Conservation (phyloP, 108 stramenopile genomes). For the Fistulifera pelliculosa region DNA sequence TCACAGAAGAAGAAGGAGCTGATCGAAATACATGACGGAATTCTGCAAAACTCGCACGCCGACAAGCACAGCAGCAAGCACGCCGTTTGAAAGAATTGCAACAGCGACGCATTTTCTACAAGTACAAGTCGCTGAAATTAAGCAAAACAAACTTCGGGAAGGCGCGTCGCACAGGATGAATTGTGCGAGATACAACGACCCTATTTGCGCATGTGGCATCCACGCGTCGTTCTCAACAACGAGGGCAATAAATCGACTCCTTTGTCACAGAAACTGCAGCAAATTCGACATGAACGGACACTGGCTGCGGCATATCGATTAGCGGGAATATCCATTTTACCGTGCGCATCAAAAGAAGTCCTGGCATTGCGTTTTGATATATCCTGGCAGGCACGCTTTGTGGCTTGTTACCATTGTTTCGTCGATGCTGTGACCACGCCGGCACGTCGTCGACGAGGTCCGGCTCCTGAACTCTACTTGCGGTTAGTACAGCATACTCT, state of each 20-base stretch:
- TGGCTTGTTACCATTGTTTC: slow-evolving; percentile 9
- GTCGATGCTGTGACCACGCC: slow-evolving; percentile 4
- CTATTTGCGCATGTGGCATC: too few relatives aligned
- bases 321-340: slow-evolving; percentile 7
- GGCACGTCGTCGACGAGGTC: background rate
- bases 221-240: too few relatives aligned
- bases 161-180: slow-evolving; percentile 36
- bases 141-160: slow-evolving; percentile 22
- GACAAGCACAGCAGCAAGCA: too few relatives aligned
- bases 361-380: slow-evolving; percentile 12
- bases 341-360: slow-evolving; percentile 5
- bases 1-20: too few relatives aligned
- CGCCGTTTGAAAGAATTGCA: too few relatives aligned
- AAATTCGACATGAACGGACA: too few relatives aligned
- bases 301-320: slow-evolving; percentile 9
- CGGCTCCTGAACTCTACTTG: background rate
- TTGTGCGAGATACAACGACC: background rate
- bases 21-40: too few relatives aligned
- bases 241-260: too few relatives aligned
- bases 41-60: too few relatives aligned
- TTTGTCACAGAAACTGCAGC: too few relatives aligned
- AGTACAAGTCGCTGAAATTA: too few relatives aligned
- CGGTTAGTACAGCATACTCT: slow-evolving; percentile 16
- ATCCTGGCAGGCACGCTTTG: slow-evolving; percentile 9
- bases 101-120: too few relatives aligned